Evolutionary conservation across 805 yeast species (phyloP).

Genomic region (Pichia phayaonensis): DNA sequence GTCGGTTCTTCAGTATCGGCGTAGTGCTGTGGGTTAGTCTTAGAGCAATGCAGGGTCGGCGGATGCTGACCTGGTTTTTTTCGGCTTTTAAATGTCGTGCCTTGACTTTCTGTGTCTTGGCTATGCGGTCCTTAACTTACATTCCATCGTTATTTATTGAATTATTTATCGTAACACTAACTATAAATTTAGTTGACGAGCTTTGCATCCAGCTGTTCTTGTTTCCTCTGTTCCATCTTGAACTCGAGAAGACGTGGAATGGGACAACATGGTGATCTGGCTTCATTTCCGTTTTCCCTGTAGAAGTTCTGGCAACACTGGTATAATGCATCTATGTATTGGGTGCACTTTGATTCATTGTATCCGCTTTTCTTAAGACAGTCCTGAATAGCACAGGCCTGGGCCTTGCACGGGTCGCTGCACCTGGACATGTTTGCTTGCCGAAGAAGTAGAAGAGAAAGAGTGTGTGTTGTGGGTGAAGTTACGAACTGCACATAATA

Average conservation of each 20-base stretch:
- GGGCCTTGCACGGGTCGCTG: slow-evolving; percentile 55
- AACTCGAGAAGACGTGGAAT: slow-evolving; percentile 50
- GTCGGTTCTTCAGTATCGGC: slow-evolving; percentile 42
- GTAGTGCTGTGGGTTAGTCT: slow-evolving; percentile 92
- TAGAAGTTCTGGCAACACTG: slow-evolving; percentile 69
- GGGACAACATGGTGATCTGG: slow-evolving; percentile 74
- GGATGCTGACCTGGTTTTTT: slow-evolving; percentile 30
- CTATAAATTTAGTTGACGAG: slow-evolving; percentile 20
- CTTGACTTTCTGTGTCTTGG: slow-evolving; percentile 32
- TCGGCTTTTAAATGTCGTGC: slow-evolving; percentile 53
- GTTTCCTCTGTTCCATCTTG: slow-evolving; percentile 57
- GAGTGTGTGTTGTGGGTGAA: no score
- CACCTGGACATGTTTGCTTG: neutral
- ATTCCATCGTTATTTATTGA: slow-evolving; percentile 22
- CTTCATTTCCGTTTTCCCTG: slow-evolving; percentile 46
- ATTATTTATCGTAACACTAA: neutral
- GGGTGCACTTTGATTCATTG: slow-evolving; percentile 69
- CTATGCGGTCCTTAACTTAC: slow-evolving; percentile 76
- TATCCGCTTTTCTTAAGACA: slow-evolving; percentile 58
- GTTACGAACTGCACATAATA: no score
- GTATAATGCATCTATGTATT: slow-evolving; percentile 61
- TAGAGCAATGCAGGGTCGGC: slow-evolving; percentile 41
- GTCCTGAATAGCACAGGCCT: slow-evolving; percentile 81
- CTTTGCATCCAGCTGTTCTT: slow-evolving; percentile 53
- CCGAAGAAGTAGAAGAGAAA: no score